phyloP scores from a whole-genome alignment of 768 basidiomycete genomes.

The Mrakia hoshinonis region DNA sequence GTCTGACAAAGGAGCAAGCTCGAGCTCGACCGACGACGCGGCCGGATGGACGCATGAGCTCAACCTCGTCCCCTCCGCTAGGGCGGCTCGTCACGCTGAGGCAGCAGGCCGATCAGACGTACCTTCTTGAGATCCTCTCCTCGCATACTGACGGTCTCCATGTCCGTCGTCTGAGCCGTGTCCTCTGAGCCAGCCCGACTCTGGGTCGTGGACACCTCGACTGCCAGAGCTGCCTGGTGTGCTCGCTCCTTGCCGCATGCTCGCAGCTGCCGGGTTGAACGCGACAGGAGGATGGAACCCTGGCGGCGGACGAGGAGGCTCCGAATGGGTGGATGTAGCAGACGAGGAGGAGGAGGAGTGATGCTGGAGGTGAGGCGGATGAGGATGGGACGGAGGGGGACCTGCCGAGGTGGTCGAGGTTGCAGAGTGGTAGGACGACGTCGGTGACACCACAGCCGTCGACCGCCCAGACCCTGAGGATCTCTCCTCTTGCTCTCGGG shows the following conservation, averaged over 20 bases:
- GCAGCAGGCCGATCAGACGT: not conserved
- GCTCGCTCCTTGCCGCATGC: not conserved
- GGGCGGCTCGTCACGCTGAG: no score
- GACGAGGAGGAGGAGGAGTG: constrained; percentile 3
- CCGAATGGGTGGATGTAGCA: not conserved
- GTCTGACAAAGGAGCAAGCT: no score
- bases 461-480: not conserved
- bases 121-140: not conserved
- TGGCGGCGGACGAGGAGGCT: constrained; percentile 22
- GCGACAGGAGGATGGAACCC: constrained; percentile 28
- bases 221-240: not conserved
- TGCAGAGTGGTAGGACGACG: constrained; percentile 2
- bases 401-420: not conserved
- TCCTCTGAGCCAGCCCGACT: not conserved
- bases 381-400: not conserved
- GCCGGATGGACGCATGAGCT: not conserved
- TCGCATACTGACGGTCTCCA: not conserved
- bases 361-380: not conserved
- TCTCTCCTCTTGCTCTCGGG: no score
- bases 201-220: not conserved
- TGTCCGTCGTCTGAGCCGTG: not conserved
- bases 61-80: no score
- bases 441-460: not conserved
- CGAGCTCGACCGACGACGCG: not conserved
- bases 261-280: constrained; percentile 21